Percentiles rank a stretch among this genome's conserved stretches.
phyloP scores from a whole-genome alignment of 108 stramenopile species.

The Skeletonema marinoi region DNA sequence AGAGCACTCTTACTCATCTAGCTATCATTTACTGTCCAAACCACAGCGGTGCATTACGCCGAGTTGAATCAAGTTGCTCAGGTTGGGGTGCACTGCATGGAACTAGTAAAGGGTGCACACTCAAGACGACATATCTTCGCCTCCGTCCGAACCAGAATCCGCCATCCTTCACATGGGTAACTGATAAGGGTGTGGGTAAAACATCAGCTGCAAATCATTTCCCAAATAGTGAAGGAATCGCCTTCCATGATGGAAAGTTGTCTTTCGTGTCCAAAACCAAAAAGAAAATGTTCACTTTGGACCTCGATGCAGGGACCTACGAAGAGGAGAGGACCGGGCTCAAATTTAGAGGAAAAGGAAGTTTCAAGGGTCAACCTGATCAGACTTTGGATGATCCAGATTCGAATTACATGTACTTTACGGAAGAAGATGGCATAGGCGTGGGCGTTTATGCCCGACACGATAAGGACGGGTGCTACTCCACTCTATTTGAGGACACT shows the following conservation, averaged over 20 bases:
- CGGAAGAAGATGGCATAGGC: conserved; percentile 49
- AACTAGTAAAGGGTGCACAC: background rate
- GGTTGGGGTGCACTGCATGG: background rate
- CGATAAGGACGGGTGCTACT: conserved; percentile 33
- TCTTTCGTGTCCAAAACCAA: conserved; percentile 46
- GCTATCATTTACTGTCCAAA: background rate
- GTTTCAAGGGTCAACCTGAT: conserved; percentile 49
- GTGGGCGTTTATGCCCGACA: conserved; percentile 50
- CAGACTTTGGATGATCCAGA: conserved; percentile 17
- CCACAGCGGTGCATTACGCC: background rate
- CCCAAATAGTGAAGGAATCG: conserved; percentile 38
- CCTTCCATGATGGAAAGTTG: conserved; percentile 21
- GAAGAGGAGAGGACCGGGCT: background rate
- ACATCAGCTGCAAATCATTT: conserved; percentile 12
- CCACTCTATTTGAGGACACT: conserved; percentile 36
- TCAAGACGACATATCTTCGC: background rate
- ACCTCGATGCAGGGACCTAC: conserved; percentile 15
- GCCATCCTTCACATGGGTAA: conserved; percentile 7
- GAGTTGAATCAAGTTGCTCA: background rate
- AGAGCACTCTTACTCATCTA: background rate
- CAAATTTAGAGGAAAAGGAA: conserved; percentile 23
- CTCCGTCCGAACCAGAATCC: background rate
- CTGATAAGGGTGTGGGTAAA: background rate
- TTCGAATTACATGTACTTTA: conserved; percentile 49
- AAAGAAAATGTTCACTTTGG: background rate